Conservation (phyloP, 2,329 filamentous ascomycete species). For the Nemania diffusa region DNA sequence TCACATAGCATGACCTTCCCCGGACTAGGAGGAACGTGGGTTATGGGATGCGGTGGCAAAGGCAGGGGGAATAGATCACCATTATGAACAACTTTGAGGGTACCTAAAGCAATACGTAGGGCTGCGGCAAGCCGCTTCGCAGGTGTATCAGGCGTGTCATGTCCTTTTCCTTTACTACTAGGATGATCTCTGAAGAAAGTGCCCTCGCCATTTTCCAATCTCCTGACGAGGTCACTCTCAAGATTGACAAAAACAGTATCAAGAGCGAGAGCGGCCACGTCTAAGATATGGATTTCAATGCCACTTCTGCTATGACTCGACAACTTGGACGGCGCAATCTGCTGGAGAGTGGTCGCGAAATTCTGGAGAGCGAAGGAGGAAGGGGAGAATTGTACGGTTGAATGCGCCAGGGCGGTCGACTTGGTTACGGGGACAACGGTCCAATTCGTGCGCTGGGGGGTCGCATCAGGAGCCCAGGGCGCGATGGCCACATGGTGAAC, state of each 20-base stretch:
- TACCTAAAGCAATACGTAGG: slow-evolving; percentile 78
- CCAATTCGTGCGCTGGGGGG: slow-evolving; percentile 76
- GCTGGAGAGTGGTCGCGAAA: slow-evolving; percentile 78
- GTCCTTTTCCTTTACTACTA: slow-evolving; percentile 47
- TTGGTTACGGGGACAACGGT: slow-evolving; percentile 81
- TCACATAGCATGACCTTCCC: slow-evolving; percentile 94
- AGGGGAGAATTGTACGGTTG: slow-evolving; percentile 82
- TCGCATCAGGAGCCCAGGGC: slow-evolving; percentile 73
- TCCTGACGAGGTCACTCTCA: slow-evolving; percentile 81
- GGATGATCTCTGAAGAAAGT: slow-evolving; percentile 78
- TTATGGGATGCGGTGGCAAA: slow-evolving; percentile 84
- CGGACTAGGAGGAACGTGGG: slow-evolving; percentile 83
- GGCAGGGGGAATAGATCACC: slow-evolving; percentile 84
- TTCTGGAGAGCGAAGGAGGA: slow-evolving; percentile 78
- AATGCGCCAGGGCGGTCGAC: slow-evolving; percentile 73
- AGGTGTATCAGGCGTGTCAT: slow-evolving; percentile 49
- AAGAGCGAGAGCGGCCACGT: slow-evolving; percentile 81
- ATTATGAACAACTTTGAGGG: slow-evolving; percentile 80
- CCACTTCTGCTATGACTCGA: slow-evolving; percentile 77
- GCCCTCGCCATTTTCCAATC: slow-evolving; percentile 83
- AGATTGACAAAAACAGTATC: slow-evolving; percentile 89
- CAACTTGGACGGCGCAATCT: slow-evolving; percentile 79
- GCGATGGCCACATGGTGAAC: slow-evolving; percentile 76
- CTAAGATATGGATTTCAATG: slow-evolving; percentile 85
- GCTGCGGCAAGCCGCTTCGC: slow-evolving; percentile 71